A percentile compares a stretch with the other conserved stretches of the same genome.
Conservation (phyloP, 169 alveolate species). For the Miamiensis avidus region DNA sequence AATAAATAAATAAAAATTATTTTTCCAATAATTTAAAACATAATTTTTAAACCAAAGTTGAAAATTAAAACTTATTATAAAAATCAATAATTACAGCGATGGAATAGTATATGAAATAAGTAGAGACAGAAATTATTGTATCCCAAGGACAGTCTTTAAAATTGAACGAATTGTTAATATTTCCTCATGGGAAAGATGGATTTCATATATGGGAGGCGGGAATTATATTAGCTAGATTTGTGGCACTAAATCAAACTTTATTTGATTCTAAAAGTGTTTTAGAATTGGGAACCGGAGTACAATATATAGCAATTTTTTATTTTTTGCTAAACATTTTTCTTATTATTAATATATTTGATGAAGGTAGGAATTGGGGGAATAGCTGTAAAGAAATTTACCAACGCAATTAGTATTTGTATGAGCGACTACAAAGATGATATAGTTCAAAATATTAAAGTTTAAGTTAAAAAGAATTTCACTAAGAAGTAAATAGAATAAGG, state of each 20-base stretch:
- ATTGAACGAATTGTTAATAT: slow-evolving; percentile 58
- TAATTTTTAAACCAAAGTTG: too few species aligned
- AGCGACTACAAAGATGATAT: slow-evolving; percentile 58
- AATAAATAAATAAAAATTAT: too few species aligned
- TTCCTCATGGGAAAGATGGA: slow-evolving; percentile 65
- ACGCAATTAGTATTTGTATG: slow-evolving; percentile 22
- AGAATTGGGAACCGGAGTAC: slow-evolving; percentile 68
- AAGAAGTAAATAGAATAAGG: background rate
- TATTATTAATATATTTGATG: too few species aligned
- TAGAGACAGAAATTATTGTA: slow-evolving; percentile 44
- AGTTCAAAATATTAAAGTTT: slow-evolving; percentile 41
- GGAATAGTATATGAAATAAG: slow-evolving; percentile 36
- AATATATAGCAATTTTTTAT: background rate
- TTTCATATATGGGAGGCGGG: slow-evolving; percentile 71
- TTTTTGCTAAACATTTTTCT: too few species aligned
- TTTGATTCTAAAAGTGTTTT: slow-evolving; percentile 48
- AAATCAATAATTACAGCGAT: background rate
- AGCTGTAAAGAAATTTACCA: slow-evolving; percentile 48
- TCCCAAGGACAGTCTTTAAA: slow-evolving; percentile 35
- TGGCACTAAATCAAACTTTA: slow-evolving; percentile 18
- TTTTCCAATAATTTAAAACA: too few species aligned
- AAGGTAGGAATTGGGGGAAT: slow-evolving; percentile 58
- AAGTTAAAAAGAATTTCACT: slow-evolving; percentile 34
- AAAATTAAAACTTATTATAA: too few species aligned
- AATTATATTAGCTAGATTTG: slow-evolving; percentile 55